Evolutionary conservation across 805 yeast species (phyloP), one percentile per base, ranked within the genome.

Genomic region (Suhomyces canberraensis): DNA sequence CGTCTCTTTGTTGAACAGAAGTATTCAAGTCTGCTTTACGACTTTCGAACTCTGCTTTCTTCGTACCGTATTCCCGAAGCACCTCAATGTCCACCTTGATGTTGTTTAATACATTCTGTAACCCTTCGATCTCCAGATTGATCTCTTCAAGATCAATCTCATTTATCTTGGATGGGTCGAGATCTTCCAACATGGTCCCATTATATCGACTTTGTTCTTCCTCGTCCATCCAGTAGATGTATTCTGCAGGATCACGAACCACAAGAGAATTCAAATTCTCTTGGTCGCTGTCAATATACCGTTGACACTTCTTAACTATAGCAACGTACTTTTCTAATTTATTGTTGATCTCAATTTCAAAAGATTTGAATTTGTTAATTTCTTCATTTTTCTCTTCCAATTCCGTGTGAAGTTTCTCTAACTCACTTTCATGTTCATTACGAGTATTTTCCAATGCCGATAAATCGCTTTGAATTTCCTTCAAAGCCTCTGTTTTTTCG

Each of bases 71-170:
- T 45, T 89, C 95, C 39, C 76, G 77, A 31, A 91, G 65, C 3
- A 86, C 76, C 38, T 84, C 90, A 39, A 83, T 69, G 54, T 91
- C 91, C 3, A 81, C 81, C 39, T 71, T 73, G 6, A 79, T 75
- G 11, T 69, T 69, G 4, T 73, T 73, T 50, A 85, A 64, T 42
- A 73, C 73, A 3, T 64, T 67, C 45, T 84, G 81, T 13, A 87
- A 54, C 22, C 61, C 66, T 4, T 51, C 75, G 28, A 86, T 73
- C 31, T 78, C 80, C 0, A 53, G 54, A 33, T 74, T 73, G 18
- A 85, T 54, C 4, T 51, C 52, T 4, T 72, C 77, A 17, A 73
- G 45, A 50, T 84, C 71, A 15, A 80, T 42, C 0, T 56, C 54
- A 1, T 58, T 54, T 3, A 85, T 50, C 42, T 83, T 81, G 17